Evolutionary conservation across 305 asterid species (phyloP).

Genomic region (Fraxinus greggii): DNA sequence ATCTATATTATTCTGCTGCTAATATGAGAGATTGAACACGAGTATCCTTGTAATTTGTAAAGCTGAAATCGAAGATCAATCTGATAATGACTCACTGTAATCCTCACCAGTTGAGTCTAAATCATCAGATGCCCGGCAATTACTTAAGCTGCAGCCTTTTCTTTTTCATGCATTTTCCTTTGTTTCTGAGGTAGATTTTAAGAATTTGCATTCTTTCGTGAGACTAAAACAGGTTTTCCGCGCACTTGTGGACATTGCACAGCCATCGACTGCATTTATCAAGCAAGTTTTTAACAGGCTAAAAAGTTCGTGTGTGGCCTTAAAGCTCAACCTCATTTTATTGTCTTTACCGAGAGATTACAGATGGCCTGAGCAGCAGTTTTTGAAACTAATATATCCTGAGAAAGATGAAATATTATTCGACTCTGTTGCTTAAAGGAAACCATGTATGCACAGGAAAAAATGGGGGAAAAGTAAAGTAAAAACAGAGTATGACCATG

Average conservation of each 20-base stretch:
- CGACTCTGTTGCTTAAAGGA: background rate
- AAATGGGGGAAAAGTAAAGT: background rate
- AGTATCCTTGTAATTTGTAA: background rate
- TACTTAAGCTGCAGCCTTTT: background rate
- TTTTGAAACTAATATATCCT: background rate
- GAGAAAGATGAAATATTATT: conserved; percentile 7
- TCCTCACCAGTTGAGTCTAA: background rate
- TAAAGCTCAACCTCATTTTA: background rate
- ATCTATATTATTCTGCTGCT: background rate
- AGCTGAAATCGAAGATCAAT: background rate
- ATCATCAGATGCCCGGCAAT: background rate
- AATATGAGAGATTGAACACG: background rate
- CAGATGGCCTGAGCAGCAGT: background rate
- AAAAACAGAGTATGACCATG: background rate
- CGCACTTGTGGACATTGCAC: background rate
- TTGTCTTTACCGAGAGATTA: background rate
- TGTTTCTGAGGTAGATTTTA: conserved; percentile 1
- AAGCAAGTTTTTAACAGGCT: background rate
- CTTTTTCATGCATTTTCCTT: background rate
- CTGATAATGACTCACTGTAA: background rate
- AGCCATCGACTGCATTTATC: background rate
- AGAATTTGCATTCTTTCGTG: background rate
- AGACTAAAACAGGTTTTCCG: background rate
- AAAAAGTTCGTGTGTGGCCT: background rate
- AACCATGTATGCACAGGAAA: background rate